Percentiles rank a stretch among this genome's conserved stretches.
phyloP scores from a whole-genome alignment of 2,329 filamentous ascomycete genomes.

The Fusarium secorum region DNA sequence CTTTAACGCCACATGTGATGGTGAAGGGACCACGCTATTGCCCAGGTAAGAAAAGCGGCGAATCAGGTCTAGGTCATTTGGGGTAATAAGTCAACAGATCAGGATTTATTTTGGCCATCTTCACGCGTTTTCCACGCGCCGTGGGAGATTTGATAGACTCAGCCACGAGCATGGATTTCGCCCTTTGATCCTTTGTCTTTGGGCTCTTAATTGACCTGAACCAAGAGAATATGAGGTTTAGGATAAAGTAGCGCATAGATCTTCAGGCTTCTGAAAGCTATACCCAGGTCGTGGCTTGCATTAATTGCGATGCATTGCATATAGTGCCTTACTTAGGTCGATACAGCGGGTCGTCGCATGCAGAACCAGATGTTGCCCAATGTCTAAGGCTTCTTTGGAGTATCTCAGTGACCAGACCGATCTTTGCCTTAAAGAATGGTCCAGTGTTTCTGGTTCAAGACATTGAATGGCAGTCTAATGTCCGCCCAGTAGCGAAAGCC shows the following conservation, averaged over 20 bases:
- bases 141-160: conserved; percentile 28
- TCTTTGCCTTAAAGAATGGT: neutral
- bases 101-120: conserved; percentile 1
- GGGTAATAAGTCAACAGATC: conserved; percentile 30
- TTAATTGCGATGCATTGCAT: conserved; percentile 39
- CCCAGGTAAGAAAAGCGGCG: conserved; percentile 17
- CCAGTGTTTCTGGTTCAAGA: conserved; percentile 1
- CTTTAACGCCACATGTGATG: conserved; percentile 15
- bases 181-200: conserved; percentile 9
- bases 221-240: neutral
- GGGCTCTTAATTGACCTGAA: neutral
- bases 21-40: conserved; percentile 9
- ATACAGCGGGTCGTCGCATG: conserved; percentile 26
- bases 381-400: neutral
- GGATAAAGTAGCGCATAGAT: neutral
- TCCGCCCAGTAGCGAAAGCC: neutral
- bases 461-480: conserved; percentile 17
- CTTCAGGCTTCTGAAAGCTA: conserved; percentile 1
- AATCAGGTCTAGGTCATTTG: conserved; percentile 22
- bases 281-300: conserved; percentile 33
- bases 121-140: conserved; percentile 29
- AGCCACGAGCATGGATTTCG: neutral
- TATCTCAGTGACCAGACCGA: neutral
- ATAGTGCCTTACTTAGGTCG: conserved; percentile 17
- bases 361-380: conserved; percentile 5